Conservation (phyloP, 306 rosid species). For the Luffa acutangula region DNA sequence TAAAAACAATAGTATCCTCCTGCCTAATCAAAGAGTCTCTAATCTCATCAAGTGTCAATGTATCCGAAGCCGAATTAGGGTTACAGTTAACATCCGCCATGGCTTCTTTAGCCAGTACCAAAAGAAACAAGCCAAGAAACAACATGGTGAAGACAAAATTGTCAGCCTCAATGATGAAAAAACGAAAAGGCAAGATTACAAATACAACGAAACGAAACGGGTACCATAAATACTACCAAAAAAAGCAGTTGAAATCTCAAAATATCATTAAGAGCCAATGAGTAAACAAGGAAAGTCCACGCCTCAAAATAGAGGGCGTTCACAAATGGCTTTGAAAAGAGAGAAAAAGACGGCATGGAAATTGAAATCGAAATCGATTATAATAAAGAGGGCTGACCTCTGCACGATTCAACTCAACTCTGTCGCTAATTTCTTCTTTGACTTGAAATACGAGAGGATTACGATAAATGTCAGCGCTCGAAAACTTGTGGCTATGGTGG, state of each 20-base stretch:
- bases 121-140: conserved; percentile 16
- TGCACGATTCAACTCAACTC: background rate
- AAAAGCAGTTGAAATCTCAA: background rate
- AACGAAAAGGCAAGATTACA: background rate
- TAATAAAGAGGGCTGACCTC: background rate
- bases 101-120: conserved; percentile 14
- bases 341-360: background rate
- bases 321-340: background rate
- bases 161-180: background rate
- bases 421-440: too few species aligned
- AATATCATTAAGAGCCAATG: background rate
- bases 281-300: background rate
- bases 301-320: background rate
- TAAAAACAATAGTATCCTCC: conserved; percentile 68
- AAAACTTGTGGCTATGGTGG: background rate
- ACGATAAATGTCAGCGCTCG: background rate
- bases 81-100: conserved; percentile 21
- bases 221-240: background rate
- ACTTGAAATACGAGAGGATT: background rate
- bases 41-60: conserved; percentile 41
- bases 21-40: conserved; percentile 56
- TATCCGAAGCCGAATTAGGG: conserved; percentile 9
- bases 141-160: conserved; percentile 10
- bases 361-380: background rate
- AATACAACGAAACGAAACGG: background rate